Base-by-base conservation (phyloP, 371 early-diverging fungal species). In the Neoconidiobolus thromboides region DNA sequence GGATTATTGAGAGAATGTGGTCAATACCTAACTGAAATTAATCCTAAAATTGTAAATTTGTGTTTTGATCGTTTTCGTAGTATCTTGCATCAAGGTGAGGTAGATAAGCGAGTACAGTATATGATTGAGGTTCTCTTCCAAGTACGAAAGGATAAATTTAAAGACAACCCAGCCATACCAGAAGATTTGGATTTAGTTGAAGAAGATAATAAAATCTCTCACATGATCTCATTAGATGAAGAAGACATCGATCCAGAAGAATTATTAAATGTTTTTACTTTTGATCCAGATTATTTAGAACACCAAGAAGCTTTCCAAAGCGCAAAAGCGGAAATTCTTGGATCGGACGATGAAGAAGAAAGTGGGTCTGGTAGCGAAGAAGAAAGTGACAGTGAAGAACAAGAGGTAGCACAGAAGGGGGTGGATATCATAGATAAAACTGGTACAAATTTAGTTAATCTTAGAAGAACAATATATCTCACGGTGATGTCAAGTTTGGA, bases 81-180 rank as follows among this genome's bases (percentile, higher is more conserved):
- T 10, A 88, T 96, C 58, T 69, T 96, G 58, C 93, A 95, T 64
- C 96, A 96, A 63, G 92, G 91, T 14, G 76, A 83, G 53, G 87
- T 96, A 51, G 93, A 95, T 64, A 90, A 88, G 65, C 85, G 97
- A 63, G 83, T 88, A 2, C 93, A 96, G 67, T 96, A 94, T 65
- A 95, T 95, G 93, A 86, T 97, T 47, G 96, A 97, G 72, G 95
- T 93, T 2, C 67, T 97, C 37, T 93, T 97, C 70, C 95, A 94
- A 73, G 81, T 91, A 7, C 80, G 97, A 43, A 87, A 87, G 61
- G 95, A 95, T 58, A 91, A 89, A 64, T 97, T 86, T 75, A 91
- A 93, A 66, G 85, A 87, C 60, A 84, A 86, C 62, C 83, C 80
- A 46, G 70, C 81, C 2, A 68, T 89, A 1, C 62, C 79, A 5